Evolutionary conservation across 148 eudicot genomes (phyloP).

Genomic region (Spergularia bocconei): DNA sequence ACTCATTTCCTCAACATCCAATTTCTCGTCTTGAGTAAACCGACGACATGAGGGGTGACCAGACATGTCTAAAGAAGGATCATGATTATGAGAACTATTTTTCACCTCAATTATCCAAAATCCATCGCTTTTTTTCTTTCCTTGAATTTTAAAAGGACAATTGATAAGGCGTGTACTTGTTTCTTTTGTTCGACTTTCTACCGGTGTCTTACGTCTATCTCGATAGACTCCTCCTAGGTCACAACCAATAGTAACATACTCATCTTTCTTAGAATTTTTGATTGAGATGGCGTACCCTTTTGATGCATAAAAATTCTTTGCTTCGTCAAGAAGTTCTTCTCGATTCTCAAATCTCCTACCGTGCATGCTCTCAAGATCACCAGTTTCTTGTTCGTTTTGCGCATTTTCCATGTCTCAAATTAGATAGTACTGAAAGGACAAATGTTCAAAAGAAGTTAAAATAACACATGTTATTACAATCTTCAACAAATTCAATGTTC

Average conservation of each 20-base stretch:
- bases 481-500: too few relatives aligned
- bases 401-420: too few relatives aligned
- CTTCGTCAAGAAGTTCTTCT: not conserved
- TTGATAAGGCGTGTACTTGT: slow-evolving; percentile 8
- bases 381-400: too few relatives aligned
- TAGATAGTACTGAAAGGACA: too few relatives aligned
- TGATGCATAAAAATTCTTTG: not conserved
- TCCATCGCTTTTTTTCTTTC: slow-evolving; percentile 4
- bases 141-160: slow-evolving; percentile 14
- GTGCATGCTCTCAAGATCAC: too few relatives aligned
- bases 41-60: slow-evolving; percentile 12
- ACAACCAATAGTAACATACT: slow-evolving; percentile 15
- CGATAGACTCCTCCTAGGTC: slow-evolving; percentile 14
- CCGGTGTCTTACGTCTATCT: not conserved
- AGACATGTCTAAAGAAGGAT: not conserved
- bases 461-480: too few relatives aligned
- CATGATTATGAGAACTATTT: slow-evolving; percentile 16
- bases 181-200: not conserved
- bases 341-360: not conserved
- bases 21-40: not conserved
- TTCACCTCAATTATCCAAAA: slow-evolving; percentile 4
- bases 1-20: not conserved
- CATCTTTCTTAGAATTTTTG: slow-evolving; percentile 13
- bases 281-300: slow-evolving; percentile 10
- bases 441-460: too few relatives aligned